These are phyloP conservation scores for Senna tora DNA, from an alignment of 306 rosid genomes.

Conservation along the genomic window DNA sequence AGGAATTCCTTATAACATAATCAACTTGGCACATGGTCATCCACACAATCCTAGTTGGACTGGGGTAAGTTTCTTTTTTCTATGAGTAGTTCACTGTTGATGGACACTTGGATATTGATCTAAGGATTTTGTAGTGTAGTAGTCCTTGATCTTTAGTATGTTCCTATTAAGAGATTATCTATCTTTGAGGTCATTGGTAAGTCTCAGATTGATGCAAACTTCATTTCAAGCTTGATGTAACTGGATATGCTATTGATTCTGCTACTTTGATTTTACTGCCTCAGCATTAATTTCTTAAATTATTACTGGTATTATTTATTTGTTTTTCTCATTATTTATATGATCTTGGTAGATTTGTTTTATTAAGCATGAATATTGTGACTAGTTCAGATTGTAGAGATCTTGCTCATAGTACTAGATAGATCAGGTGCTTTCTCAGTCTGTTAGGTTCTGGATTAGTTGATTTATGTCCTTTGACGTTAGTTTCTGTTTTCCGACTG, in stretches of 20 bases:
- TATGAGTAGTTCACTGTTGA: conserved; percentile 29
- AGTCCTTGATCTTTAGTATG: conserved; percentile 18
- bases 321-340: background rate
- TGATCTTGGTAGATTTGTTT: conserved; percentile 21
- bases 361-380: conserved; percentile 16
- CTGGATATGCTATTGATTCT: conserved; percentile 22
- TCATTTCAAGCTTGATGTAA: conserved; percentile 18
- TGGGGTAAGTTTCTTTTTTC: conserved; percentile 65
- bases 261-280: conserved; percentile 7
- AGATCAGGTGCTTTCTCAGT: conserved; percentile 19
- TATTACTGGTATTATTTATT: background rate
- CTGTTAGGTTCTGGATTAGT: conserved; percentile 12
- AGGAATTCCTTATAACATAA: conserved; percentile 92
- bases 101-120: conserved; percentile 7
- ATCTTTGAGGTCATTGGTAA: conserved; percentile 29
- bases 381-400: conserved; percentile 28
- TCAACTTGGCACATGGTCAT: conserved; percentile 82
- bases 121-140: conserved; percentile 13
- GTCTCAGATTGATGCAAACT: conserved; percentile 26
- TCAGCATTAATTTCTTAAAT: conserved; percentile 20
- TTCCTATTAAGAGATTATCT: background rate
- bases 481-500: conserved; percentile 27
- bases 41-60: conserved; percentile 94
- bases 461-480: conserved; percentile 19
- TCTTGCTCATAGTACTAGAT: conserved; percentile 2